These are phyloP conservation scores for Aaosphaeria arxii DNA, from an alignment of 2,329 filamentous ascomycete species.

Conservation along the genomic window DNA sequence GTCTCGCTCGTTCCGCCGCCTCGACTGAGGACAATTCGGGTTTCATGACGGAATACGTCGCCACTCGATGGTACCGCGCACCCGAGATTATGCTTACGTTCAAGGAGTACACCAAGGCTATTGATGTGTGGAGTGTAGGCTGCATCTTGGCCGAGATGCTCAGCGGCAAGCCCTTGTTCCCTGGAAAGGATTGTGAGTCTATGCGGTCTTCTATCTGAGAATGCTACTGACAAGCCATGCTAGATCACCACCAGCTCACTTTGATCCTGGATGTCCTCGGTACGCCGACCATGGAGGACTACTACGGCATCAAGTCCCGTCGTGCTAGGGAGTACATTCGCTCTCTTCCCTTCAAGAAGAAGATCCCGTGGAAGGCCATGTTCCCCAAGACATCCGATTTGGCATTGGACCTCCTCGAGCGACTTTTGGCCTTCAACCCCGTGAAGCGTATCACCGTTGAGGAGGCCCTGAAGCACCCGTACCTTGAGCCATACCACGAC, in stretches of 20 bases:
- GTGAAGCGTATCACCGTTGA: conserved; percentile 98
- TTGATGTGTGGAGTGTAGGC: conserved; percentile 98
- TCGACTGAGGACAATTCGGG: conserved; percentile 99
- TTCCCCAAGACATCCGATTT: conserved; percentile 99
- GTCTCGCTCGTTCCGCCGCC: conserved; percentile 88
- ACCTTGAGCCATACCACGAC: conserved; percentile 97
- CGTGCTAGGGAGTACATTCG: conserved; percentile 97
- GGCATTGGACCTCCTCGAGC: conserved; percentile 90
- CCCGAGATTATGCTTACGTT: conserved; percentile 99
- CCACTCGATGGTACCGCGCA: conserved; percentile 97
- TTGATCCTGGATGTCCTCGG: conserved; percentile 96
- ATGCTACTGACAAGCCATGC: not conserved
- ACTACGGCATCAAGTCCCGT: conserved; percentile 99
- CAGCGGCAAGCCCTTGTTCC: conserved; percentile 96
- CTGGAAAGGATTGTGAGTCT: conserved; percentile 89
- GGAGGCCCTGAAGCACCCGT: conserved; percentile 94
- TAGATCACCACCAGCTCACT: conserved; percentile 96
- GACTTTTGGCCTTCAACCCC: conserved; percentile 94
- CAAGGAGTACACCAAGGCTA: conserved; percentile 99
- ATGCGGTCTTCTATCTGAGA: not conserved
- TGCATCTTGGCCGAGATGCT: conserved; percentile 99
- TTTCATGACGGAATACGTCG: conserved; percentile 99
- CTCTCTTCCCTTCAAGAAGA: conserved; percentile 98
- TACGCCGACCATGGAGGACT: conserved; percentile 99
- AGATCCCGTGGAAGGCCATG: conserved; percentile 94